These are phyloP conservation scores for Helotiales sp. DNA, from an alignment of 2,329 filamentous ascomycete genomes.

Conservation along the genomic window DNA sequence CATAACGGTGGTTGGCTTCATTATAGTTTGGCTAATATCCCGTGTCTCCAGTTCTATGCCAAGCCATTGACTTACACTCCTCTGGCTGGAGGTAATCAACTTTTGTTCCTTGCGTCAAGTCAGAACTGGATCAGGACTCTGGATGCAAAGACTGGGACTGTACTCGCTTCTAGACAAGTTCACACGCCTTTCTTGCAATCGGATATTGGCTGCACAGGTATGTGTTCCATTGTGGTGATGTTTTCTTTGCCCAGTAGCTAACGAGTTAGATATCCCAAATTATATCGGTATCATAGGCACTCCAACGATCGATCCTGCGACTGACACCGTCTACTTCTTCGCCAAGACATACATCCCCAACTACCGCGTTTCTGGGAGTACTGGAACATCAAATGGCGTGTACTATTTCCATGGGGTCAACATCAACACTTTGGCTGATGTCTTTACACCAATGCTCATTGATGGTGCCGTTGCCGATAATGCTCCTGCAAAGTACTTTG, in stretches of 20 bases:
- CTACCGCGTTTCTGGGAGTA: constrained; percentile 14
- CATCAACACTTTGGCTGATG: constrained; percentile 11
- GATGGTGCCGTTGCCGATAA: constrained; percentile 17
- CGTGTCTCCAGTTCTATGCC: constrained; percentile 41
- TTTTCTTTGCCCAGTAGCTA: not conserved
- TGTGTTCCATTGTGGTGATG: not conserved
- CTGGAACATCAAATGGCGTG: constrained; percentile 4
- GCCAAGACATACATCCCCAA: constrained; percentile 27
- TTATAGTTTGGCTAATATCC: not conserved
- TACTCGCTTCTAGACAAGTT: constrained; percentile 37
- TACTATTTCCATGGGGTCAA: constrained; percentile 20
- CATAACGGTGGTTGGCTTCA: too few species aligned
- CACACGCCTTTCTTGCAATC: constrained; percentile 49
- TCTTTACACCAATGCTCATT: constrained; percentile 10
- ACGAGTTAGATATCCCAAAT: constrained; percentile 44
- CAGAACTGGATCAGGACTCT: constrained; percentile 38
- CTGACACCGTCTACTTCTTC: constrained; percentile 45
- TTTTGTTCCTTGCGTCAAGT: constrained; percentile 37
- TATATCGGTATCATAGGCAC: constrained; percentile 47
- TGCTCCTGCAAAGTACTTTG: constrained; percentile 15
- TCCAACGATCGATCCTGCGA: constrained; percentile 46
- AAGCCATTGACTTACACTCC: constrained; percentile 46
- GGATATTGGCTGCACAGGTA: constrained; percentile 45
- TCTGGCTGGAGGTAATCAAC: constrained; percentile 31
- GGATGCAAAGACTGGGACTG: constrained; percentile 38